phyloP scores from a whole-genome alignment of 2,329 filamentous ascomycete species.

The Hirsutella rhossiliensis region DNA sequence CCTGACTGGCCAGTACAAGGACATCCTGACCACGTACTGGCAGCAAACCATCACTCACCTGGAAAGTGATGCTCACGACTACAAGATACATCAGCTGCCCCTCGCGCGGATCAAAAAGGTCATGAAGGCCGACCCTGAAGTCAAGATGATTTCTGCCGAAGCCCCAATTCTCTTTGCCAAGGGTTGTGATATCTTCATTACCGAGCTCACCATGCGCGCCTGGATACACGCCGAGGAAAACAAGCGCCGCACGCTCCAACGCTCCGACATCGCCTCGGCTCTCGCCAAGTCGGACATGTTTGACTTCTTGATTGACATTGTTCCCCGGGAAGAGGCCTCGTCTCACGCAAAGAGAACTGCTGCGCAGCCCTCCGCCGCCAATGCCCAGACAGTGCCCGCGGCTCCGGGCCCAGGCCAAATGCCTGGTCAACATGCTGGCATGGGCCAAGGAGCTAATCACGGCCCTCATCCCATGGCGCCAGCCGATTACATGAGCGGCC shows the following conservation, averaged over 20 bases:
- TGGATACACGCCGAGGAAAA: slow-evolving; percentile 99
- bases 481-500: slow-evolving; percentile 50
- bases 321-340: slow-evolving; percentile 85
- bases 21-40: slow-evolving; percentile 98
- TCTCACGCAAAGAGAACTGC: slow-evolving; percentile 69
- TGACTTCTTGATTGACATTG: slow-evolving; percentile 97
- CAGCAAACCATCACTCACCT: slow-evolving; percentile 95
- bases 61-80: slow-evolving; percentile 91
- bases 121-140: slow-evolving; percentile 98
- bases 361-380: slow-evolving; percentile 31
- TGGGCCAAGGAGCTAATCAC: slow-evolving; percentile 44
- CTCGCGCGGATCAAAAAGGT: slow-evolving; percentile 99
- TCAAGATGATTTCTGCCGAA: slow-evolving; percentile 99
- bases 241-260: slow-evolving; percentile 87
- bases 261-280: slow-evolving; percentile 91
- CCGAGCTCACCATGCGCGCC: slow-evolving; percentile 95
- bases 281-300: slow-evolving; percentile 99
- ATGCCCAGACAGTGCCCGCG: slow-evolving; percentile 32
- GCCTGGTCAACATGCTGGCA: slow-evolving; percentile 35
- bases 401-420: slow-evolving; percentile 38
- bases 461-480: slow-evolving; percentile 45
- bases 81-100: slow-evolving; percentile 94
- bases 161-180: slow-evolving; percentile 97
- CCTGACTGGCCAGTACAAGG: slow-evolving; percentile 81
- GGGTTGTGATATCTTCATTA: slow-evolving; percentile 98